Percentiles rank a stretch among this genome's conserved stretches.
phyloP scores from a whole-genome alignment of 257 asterid genomes.

The Leptodermis oblonga region DNA sequence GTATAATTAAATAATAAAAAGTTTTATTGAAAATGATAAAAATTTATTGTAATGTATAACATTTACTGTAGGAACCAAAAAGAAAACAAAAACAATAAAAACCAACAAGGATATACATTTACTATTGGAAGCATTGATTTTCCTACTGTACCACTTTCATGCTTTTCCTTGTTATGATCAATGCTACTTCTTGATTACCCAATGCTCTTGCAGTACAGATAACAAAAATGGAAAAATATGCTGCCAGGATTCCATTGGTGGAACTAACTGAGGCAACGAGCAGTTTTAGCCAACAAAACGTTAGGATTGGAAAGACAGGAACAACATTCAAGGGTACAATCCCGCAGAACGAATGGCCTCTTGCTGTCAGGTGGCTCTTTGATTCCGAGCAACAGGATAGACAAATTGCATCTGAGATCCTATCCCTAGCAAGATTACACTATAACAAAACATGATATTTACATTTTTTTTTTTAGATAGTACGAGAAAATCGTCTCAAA shows the following conservation, averaged over 20 bases:
- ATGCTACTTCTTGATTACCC: neutral
- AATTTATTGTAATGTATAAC: too few species aligned
- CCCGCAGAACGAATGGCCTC: constrained; percentile 17
- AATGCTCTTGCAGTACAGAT: constrained; percentile 10
- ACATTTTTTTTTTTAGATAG: too few species aligned
- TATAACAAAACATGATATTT: too few species aligned
- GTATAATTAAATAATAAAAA: too few species aligned
- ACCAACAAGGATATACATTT: too few species aligned
- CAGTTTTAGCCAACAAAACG: constrained; percentile 16
- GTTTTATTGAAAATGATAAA: too few species aligned
- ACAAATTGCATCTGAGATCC: constrained; percentile 17
- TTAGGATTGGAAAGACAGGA: constrained; percentile 21
- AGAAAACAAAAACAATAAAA: too few species aligned
- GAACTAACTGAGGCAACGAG: constrained; percentile 23
- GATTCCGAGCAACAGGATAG: constrained; percentile 5
- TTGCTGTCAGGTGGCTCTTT: constrained; percentile 22
- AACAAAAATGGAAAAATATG: constrained; percentile 25
- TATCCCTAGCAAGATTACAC: constrained; percentile 23
- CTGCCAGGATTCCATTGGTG: constrained; percentile 13
- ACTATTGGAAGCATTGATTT: too few species aligned
- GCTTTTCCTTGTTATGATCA: neutral
- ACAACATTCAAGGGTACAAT: constrained; percentile 27
- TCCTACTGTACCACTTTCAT: neutral
- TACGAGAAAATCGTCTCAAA: too few species aligned
- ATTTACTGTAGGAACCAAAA: too few species aligned